A percentile compares a stretch with the other conserved stretches of the same genome.
These are phyloP conservation scores for Exophiala alcalophila DNA, from an alignment of 2,329 filamentous ascomycete genomes.

Conservation along the genomic window DNA sequence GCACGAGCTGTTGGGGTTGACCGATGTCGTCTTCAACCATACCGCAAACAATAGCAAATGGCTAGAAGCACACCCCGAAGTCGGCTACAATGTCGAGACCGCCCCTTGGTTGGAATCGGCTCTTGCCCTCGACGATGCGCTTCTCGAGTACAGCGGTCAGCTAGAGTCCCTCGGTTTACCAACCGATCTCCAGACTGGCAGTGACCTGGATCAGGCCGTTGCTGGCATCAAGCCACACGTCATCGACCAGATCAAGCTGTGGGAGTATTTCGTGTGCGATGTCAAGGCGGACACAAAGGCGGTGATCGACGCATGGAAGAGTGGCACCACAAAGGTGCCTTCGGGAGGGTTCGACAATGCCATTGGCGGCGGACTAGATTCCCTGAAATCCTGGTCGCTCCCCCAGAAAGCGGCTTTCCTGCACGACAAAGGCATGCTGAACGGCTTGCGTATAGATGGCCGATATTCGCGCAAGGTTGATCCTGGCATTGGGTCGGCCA, in stretches of 20 bases:
- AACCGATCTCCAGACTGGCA: slow-evolving; percentile 64
- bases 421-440: slow-evolving; percentile 65
- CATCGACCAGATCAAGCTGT: slow-evolving; percentile 72
- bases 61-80: slow-evolving; percentile 90
- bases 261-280: slow-evolving; percentile 90
- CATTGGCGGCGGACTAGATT: slow-evolving; percentile 50
- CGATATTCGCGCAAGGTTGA: slow-evolving; percentile 72
- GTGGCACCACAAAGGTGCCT: slow-evolving; percentile 56
- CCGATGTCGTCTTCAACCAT: slow-evolving; percentile 97
- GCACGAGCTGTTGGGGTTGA: slow-evolving; percentile 80
- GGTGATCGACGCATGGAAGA: slow-evolving; percentile 68
- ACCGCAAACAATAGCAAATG: slow-evolving; percentile 94
- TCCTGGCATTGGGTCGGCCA: slow-evolving; percentile 65
- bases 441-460: slow-evolving; percentile 72
- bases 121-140: slow-evolving; percentile 71
- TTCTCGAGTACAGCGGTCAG: slow-evolving; percentile 63
- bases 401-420: slow-evolving; percentile 61
- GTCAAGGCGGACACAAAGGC: slow-evolving; percentile 68
- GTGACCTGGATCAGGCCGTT: slow-evolving; percentile 79
- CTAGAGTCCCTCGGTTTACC: slow-evolving; percentile 70
- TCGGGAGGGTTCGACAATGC: slow-evolving; percentile 49
- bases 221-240: slow-evolving; percentile 77
- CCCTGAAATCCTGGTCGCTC: slow-evolving; percentile 54
- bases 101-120: slow-evolving; percentile 69
- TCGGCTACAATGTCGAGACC: slow-evolving; percentile 89